Base-by-base conservation (phyloP, 352 stramenopile species). In the Phytopythium chamaehyphon region DNA sequence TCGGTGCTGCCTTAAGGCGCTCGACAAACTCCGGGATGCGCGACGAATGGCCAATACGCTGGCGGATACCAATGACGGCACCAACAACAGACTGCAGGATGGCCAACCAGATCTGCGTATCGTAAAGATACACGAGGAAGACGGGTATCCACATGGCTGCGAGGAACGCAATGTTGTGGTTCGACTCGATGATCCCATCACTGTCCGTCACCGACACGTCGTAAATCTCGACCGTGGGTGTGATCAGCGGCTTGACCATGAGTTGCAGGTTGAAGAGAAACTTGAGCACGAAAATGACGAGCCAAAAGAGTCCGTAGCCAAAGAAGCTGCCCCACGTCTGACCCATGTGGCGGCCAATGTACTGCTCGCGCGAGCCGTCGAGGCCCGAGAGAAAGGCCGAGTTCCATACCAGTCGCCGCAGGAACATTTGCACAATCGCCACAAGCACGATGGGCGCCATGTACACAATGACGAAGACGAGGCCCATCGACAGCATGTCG, bases 221-320 rank as follows among this genome's bases (percentile, higher is more conserved):
- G 40, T 89, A 98, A 42, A 99, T 90, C 69, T 99, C 76, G 48
- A 99, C 79, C 6, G 91, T 97, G n/a, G 96, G 96, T 4, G 96
- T 86, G 31, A 98, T 97, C 37, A 98, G 92, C 39, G 89, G 91
- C 62, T 98, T 98, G 38, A 99, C 87, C 76, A 98, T 97, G 54
- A 99, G 97, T 50, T 97, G 75, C 59, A 99, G 93, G 31, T 96
- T 98, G 63, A 99, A 99, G 45, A 93, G 83, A 26, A 99, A 87
- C 76, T 99, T 99, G 80, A 91, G 96, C 26, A 83, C 62, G 55
- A 95, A 93, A 61, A 93, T 76, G 26, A 95, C 42, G 10, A 60
- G 75, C 84, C 84, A 95, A 48, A 95, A 90, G 43, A 77, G 53
- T 11, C 74, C 80, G 53, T 93, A 93, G 28, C 60, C 58, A 7